Evolutionary conservation across 2,329 filamentous ascomycete species (phyloP), one percentile per base, ranked within the genome.

Genomic region (Bipolaris zeicola): DNA sequence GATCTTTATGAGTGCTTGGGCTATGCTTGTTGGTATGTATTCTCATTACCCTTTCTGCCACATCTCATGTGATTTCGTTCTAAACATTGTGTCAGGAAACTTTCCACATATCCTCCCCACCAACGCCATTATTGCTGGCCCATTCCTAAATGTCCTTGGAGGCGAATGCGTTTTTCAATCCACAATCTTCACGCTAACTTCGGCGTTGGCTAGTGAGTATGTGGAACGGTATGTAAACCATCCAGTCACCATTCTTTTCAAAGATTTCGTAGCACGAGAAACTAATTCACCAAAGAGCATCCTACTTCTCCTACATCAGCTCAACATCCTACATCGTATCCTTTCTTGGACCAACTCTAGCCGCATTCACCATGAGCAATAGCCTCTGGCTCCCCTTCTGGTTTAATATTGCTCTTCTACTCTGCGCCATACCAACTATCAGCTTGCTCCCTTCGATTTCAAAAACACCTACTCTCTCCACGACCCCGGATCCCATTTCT

Each of bases 101-200:
- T 69, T 64, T 48, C 37, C 57, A 13, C 52, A 65, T 24, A 28
- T 67, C 10, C 46, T 77, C 3, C 71, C 71, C 1, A 69, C 70
- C 0, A 67, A 69, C 34, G 61, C 69, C 1, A 74, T 77, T 31
- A 61, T 76, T 26, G 62, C 61, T 0, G 66, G 68, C 0, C 73
- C 74, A 0, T 69, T 75, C 18, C 57, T 75, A 13, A 63, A 69
- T 11, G 42, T 76, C 0, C 45, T 77, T 5, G 74, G 75, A 5
- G 70, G 72, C 2, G 72, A 76, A 44, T 77, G 74, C 43, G 74
- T 76, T 2, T 69, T 77, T 36, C 65, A 68, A 16, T 75, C 74
- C 1, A 72, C 72, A 1, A 58, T 76, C 3, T 73, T 73, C 20
- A 65, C 72, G 5, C 41, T 76, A 46, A 75, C 73, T 6, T 73